phyloP scores from a whole-genome alignment of 805 yeast species.

The Cephaloascus fragrans region DNA sequence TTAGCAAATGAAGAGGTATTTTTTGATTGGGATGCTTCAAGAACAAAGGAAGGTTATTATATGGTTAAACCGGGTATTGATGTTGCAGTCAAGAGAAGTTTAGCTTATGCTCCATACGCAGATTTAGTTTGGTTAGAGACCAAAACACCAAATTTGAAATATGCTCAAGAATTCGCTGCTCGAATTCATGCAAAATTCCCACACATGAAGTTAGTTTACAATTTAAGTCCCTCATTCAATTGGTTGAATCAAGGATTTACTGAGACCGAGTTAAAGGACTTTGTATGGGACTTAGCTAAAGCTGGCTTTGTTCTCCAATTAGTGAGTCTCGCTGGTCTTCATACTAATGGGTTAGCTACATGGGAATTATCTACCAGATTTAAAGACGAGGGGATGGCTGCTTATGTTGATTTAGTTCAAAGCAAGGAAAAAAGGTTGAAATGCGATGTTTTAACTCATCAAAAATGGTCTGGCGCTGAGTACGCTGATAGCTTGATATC shows the following conservation, averaged over 20 bases:
- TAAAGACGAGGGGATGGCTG: slow-evolving; percentile 41
- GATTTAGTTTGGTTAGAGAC: slow-evolving; percentile 58
- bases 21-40: slow-evolving; percentile 54
- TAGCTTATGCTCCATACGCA: slow-evolving; percentile 47
- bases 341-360: slow-evolving; percentile 40
- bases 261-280: slow-evolving; percentile 32
- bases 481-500: slow-evolving; percentile 35
- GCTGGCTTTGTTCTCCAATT: slow-evolving; percentile 50
- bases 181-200: slow-evolving; percentile 38
- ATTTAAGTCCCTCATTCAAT: slow-evolving; percentile 51
- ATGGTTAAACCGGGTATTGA: slow-evolving; percentile 39
- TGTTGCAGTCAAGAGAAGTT: slow-evolving; percentile 43
- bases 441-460: slow-evolving; percentile 50
- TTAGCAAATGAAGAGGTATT: slow-evolving; percentile 18
- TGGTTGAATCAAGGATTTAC: slow-evolving; percentile 50
- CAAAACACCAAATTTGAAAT: slow-evolving; percentile 42
- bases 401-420: slow-evolving; percentile 46
- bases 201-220: slow-evolving; percentile 47
- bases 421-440: slow-evolving; percentile 29
- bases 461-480: slow-evolving; percentile 56
- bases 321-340: slow-evolving; percentile 53
- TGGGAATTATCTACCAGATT: slow-evolving; percentile 41
- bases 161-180: slow-evolving; percentile 38
- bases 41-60: slow-evolving; percentile 49
- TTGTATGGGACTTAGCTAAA: slow-evolving; percentile 45